A percentile compares a stretch with the other conserved stretches of the same genome.
phyloP scores from a whole-genome alignment of 805 yeast genomes.

The Candida patagonica region DNA sequence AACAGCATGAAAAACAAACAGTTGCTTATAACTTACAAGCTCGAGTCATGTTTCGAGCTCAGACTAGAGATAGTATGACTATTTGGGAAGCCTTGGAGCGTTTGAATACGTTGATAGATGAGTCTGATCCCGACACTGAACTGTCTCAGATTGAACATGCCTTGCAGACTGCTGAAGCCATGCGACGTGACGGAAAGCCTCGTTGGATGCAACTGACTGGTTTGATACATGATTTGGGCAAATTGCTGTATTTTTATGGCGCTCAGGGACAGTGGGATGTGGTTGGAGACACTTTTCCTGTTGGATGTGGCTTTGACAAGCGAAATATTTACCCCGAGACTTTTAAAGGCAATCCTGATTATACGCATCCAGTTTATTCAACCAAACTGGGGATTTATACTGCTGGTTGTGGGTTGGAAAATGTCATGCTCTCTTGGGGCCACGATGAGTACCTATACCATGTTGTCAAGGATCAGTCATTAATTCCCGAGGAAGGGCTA shows the following conservation, averaged over 20 bases:
- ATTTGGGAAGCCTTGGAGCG: conserved; percentile 64
- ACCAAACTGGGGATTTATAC: conserved; percentile 60
- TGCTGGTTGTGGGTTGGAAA: conserved; percentile 55
- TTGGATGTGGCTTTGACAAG: conserved; percentile 56
- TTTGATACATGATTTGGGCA: conserved; percentile 62
- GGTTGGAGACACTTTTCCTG: conserved; percentile 72
- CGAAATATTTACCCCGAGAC: conserved; percentile 53
- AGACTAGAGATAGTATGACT: conserved; percentile 55
- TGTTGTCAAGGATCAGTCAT: conserved; percentile 54
- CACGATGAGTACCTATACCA: conserved; percentile 75
- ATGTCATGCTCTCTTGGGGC: conserved; percentile 70
- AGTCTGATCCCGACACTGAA: conserved; percentile 69
- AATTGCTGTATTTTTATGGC: conserved; percentile 57
- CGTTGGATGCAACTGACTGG: conserved; percentile 73
- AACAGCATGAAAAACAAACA: conserved; percentile 61
- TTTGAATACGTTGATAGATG: conserved; percentile 54
- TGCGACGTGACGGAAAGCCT: conserved; percentile 56
- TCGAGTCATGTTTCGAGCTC: conserved; percentile 59
- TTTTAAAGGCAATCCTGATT: conserved; percentile 53
- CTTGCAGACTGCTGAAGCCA: conserved; percentile 67
- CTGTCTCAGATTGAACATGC: conserved; percentile 70
- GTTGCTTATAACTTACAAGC: conserved; percentile 68
- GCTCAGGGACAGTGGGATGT: conserved; percentile 76
- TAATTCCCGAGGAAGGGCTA: conserved; percentile 53
- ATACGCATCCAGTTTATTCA: conserved; percentile 51